A percentile compares a stretch with the other conserved stretches of the same genome.
Conservation (phyloP, 2,329 filamentous ascomycete genomes). For the Aurifilum marmelostoma region DNA sequence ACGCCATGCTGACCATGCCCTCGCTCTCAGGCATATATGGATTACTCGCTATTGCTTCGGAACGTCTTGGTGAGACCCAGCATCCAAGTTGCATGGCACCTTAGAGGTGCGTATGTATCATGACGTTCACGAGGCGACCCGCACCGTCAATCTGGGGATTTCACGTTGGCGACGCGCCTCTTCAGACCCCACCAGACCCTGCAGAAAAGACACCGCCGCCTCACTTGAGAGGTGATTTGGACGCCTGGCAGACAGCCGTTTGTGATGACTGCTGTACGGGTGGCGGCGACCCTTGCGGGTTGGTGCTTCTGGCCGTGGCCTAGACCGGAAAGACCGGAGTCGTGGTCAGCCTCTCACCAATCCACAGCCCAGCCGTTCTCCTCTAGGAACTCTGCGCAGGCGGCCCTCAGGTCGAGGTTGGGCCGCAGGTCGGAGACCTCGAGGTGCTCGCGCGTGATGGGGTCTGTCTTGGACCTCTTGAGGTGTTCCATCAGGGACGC, state of each 20-base stretch:
- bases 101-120: background rate
- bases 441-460: conserved; percentile 79
- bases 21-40: background rate
- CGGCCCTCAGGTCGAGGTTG: conserved; percentile 79
- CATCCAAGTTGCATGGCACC: background rate
- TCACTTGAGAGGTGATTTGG: background rate
- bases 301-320: conserved; percentile 1
- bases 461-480: conserved; percentile 74
- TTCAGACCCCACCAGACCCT: conserved; percentile 22
- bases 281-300: background rate
- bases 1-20: conserved; percentile 14
- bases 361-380: conserved; percentile 92
- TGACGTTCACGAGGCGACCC: background rate
- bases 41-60: background rate
- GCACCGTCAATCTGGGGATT: conserved; percentile 5
- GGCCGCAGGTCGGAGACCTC: conserved; percentile 71
- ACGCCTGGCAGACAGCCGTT: background rate
- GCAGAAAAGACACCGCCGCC: conserved; percentile 18
- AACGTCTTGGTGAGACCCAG: background rate
- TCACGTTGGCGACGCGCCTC: conserved; percentile 7
- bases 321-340: conserved; percentile 6
- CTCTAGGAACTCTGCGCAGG: conserved; percentile 82
- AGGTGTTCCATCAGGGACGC: conserved; percentile 85
- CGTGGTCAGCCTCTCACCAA: conserved; percentile 60
- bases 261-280: no score